Conservation (phyloP, 2,329 filamentous ascomycete genomes). For the Pestalotiopsis sp. region DNA sequence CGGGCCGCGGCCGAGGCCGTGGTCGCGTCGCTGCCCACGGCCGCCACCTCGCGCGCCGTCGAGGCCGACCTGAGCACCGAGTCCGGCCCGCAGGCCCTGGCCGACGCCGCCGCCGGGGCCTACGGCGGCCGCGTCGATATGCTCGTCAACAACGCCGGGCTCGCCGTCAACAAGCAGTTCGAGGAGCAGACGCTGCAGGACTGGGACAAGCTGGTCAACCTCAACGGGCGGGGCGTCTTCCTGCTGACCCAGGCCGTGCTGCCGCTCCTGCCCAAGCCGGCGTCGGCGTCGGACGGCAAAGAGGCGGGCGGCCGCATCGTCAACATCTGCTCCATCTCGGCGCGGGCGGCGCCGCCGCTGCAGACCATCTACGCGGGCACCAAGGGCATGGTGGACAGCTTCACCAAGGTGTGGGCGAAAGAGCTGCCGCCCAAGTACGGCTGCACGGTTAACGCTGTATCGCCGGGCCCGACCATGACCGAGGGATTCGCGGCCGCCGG, state of each 20-base stretch:
- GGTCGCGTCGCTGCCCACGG: slow-evolving; percentile 23
- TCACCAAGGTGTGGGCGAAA: slow-evolving; percentile 46
- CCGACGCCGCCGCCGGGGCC: slow-evolving; percentile 22
- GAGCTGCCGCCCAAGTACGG: slow-evolving; percentile 47
- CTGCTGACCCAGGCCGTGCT: slow-evolving; percentile 42
- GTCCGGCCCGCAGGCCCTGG: slow-evolving; percentile 35
- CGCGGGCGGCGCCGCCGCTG: slow-evolving; percentile 27
- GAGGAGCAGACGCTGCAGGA: slow-evolving; percentile 39
- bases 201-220: slow-evolving; percentile 43
- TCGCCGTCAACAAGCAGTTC: slow-evolving; percentile 40
- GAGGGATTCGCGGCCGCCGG: slow-evolving; percentile 32
- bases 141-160: slow-evolving; percentile 60
- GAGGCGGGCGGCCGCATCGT: slow-evolving; percentile 10
- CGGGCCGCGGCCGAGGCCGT: slow-evolving; percentile 28
- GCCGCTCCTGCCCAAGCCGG: slow-evolving; percentile 34
- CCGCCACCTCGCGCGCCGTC: slow-evolving; percentile 35
- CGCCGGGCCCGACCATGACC: slow-evolving; percentile 39
- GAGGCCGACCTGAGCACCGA: slow-evolving; percentile 44
- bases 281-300: background rate
- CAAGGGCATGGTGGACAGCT: slow-evolving; percentile 52
- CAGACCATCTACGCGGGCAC: slow-evolving; percentile 53
- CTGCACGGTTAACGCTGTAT: slow-evolving; percentile 48
- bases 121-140: slow-evolving; percentile 54
- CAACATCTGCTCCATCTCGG: slow-evolving; percentile 16
- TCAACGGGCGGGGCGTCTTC: slow-evolving; percentile 44